Base-by-base conservation (phyloP, 257 asterid species). In the Gardenia jasminoides region DNA sequence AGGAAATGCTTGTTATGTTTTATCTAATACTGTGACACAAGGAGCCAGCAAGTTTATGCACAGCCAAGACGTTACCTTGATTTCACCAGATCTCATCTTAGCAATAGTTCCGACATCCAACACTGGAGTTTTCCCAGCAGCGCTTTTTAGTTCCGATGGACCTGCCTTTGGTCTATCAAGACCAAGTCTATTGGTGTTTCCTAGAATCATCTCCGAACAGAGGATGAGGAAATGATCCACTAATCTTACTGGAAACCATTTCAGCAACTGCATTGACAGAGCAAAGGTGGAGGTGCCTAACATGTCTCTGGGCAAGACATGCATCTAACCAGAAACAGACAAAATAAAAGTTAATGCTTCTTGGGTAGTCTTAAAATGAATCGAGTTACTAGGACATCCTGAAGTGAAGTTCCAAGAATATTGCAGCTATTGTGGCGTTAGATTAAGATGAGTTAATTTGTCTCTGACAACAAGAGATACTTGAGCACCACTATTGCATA, bases 51-150 rank as follows among this genome's bases (percentile, higher is more conserved):
- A 24, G 3, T 61, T 61, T 13, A 24, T 61, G 10, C 0, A 61
- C n/a, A 61, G 67, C 15, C 4, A 24, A 61, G 6, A 61, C 24
- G 28, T 72, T 62, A 84, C 85, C 52, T 75, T 75, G 43, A 77
- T 78, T 22, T 84, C 79, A 17, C 85, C 80, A 19, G 85, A 73
- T 64, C 81, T 84, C 69, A 84, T 84, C 36, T 69, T 80, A 13
- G 82, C 83, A 61, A 84, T 17, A 48, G 87, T 66, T 68, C 87
- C 87, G 43, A 78, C 74, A 61, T 81, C 87, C 61, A 84, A 62
- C 54, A 84, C 87, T 58, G 85, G 85, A 31, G 87, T 84, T 56
- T 78, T 84, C 15, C 87, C 87, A 12, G 67, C 76, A 5, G 67
- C 76, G 5, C 62, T 84, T 74, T 84, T 84, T 7, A 84, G 81